Base-by-base conservation (phyloP, 352 stramenopile genomes). In the Pythium apleroticum region DNA sequence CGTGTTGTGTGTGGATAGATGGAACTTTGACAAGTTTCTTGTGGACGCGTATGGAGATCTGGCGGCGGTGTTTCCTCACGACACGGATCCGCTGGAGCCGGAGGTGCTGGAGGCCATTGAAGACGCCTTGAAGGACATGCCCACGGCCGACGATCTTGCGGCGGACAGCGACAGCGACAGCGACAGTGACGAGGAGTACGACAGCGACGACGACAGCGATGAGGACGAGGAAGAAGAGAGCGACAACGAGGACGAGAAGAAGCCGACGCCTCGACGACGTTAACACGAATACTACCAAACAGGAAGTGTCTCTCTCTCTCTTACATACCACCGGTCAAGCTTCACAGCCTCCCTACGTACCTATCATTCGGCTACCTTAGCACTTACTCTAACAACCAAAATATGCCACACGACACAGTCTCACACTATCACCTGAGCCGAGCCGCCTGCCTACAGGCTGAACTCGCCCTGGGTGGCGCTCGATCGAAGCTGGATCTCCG, bases 1-100 rank as follows among this genome's bases (percentile, higher is more conserved):
- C 5, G 5, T 24, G 17, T 11, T 46, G 19, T 59, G 35, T 57
- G n/a, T n/a, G n/a, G n/a, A n/a, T n/a, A 83, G 74, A 52, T 88
- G 83, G 83, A 92, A 92, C 46, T 92, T 92, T 67, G 84, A 92
- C 80, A 92, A 92, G 69, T 92, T 92, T 64, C 43, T 92, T 41
- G 65, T 92, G 45, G 81, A 92, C 45, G 64, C 83, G 25, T 62
- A 72, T 28, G 84, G 84, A 50, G 76, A 89, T 43, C 63, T 92
- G 60, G 63, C 71, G 33, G 84, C 84, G 1, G 84, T 92, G 55
- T 92, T 90, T 52, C 84, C 84, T 27, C 81, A 88, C 30, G 81
- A 90, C 68, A 89, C 82, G 22, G 79, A 90, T n/a, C 84, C 81
- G 24, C 64, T 90, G 17, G 66, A 76, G 56, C 68, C 73, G 2